Evolutionary conservation across 805 yeast genomes (phyloP).

Genomic region (Maudiozyma pseudohumilis): DNA sequence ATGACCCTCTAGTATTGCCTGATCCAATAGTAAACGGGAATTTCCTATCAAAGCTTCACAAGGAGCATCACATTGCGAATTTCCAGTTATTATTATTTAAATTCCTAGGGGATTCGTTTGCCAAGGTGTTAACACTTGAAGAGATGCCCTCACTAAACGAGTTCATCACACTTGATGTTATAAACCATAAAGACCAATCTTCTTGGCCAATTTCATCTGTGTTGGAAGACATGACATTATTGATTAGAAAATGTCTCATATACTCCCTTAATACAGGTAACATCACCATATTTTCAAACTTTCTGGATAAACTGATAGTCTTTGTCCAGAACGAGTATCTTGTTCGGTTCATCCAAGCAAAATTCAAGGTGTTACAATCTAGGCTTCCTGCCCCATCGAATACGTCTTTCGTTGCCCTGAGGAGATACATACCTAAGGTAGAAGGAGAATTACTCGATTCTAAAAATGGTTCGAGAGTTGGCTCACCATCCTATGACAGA

Average conservation of each 20-base stretch:
- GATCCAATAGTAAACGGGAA: constrained; percentile 21
- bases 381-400: constrained; percentile 8
- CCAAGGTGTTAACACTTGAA: constrained; percentile 72
- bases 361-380: constrained; percentile 20
- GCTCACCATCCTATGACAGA: constrained; percentile 9
- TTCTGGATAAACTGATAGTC: constrained; percentile 21
- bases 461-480: constrained; percentile 1
- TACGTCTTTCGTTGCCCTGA: constrained; percentile 10
- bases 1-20: constrained; percentile 13
- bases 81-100: constrained; percentile 57
- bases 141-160: constrained; percentile 53
- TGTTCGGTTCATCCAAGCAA: constrained; percentile 23
- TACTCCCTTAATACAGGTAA: constrained; percentile 69
- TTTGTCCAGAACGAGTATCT: constrained; percentile 26
- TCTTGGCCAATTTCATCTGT: constrained; percentile 65
- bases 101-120: constrained; percentile 67
- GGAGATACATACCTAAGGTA: constrained; percentile 17
- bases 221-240: constrained; percentile 73
- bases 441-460: constrained; percentile 2
- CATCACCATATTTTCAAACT: constrained; percentile 16
- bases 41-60: constrained; percentile 18
- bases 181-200: constrained; percentile 18
- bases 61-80: constrained; percentile 42
- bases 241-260: constrained; percentile 56
- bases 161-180: constrained; percentile 14